Percentiles rank a stretch among this genome's conserved stretches.
Evolutionary conservation across 192 early-diverging fungal genomes (phyloP).

Genomic region (Mortierella hygrophila): DNA sequence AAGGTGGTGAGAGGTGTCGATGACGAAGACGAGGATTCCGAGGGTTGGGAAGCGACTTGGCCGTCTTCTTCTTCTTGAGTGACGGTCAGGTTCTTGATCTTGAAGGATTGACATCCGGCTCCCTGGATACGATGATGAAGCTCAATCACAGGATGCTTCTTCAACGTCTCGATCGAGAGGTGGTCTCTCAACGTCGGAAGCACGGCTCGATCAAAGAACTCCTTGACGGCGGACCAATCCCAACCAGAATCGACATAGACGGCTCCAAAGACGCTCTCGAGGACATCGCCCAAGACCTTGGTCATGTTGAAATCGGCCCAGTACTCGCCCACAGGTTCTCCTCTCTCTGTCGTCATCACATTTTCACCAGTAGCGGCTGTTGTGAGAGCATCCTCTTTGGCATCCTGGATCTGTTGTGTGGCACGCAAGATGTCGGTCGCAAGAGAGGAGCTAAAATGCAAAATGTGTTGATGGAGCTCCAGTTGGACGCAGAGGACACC

Average conservation of each 20-base stretch:
- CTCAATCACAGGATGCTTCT: constrained; percentile 60
- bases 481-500: constrained; percentile 74
- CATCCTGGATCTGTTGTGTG: constrained; percentile 20
- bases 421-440: constrained; percentile 69
- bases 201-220: constrained; percentile 49
- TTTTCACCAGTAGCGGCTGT: background rate
- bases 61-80: background rate
- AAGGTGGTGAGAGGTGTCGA: background rate
- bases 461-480: constrained; percentile 77
- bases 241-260: constrained; percentile 85
- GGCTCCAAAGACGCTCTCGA: constrained; percentile 90
- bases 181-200: constrained; percentile 57
- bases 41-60: background rate
- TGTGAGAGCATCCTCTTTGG: constrained; percentile 60
- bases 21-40: background rate
- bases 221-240: constrained; percentile 14
- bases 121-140: constrained; percentile 56
- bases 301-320: constrained; percentile 85
- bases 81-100: constrained; percentile 40
- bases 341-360: background rate
- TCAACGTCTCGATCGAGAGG: constrained; percentile 58
- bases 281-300: constrained; percentile 86
- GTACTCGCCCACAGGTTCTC: constrained; percentile 69
- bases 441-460: constrained; percentile 71
- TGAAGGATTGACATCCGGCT: constrained; percentile 56